Conservation (phyloP, 106 monocot species). For the Ottelia alismoides region DNA sequence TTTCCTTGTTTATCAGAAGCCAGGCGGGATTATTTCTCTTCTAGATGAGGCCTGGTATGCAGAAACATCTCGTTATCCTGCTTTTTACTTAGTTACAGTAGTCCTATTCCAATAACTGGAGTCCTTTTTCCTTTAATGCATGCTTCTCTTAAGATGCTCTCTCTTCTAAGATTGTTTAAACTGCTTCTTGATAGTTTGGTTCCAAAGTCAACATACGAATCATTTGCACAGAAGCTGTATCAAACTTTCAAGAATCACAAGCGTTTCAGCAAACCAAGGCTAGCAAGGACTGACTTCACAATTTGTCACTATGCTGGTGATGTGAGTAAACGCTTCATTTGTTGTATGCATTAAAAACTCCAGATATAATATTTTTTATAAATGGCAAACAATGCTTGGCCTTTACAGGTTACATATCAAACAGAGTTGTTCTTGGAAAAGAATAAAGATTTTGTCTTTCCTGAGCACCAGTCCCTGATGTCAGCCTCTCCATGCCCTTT, state of each 20-base stretch:
- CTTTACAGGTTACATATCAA: slow-evolving; percentile 66
- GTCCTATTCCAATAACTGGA: too few species aligned
- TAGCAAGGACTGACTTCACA: slow-evolving; percentile 67
- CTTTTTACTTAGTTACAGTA: too few species aligned
- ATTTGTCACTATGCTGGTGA: too few species aligned
- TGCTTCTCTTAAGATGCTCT: too few species aligned
- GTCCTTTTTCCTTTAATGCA: too few species aligned
- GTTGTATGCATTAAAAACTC: neutral
- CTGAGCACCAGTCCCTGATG: too few species aligned
- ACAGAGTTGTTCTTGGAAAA: too few species aligned
- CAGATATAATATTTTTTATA: neutral
- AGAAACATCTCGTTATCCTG: too few species aligned
- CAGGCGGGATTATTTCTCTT: slow-evolving; percentile 60
- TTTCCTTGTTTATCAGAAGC: slow-evolving; percentile 36
- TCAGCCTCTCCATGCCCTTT: too few species aligned
- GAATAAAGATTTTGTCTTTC: too few species aligned
- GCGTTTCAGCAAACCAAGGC: slow-evolving; percentile 64
- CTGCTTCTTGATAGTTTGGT: slow-evolving; percentile 29
- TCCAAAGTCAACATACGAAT: slow-evolving; percentile 63
- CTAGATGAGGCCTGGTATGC: slow-evolving; percentile 8
- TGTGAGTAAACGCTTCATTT: slow-evolving; percentile 15
- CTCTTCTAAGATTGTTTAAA: too few species aligned
- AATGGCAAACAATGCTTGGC: neutral
- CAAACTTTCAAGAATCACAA: slow-evolving; percentile 44
- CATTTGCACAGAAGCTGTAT: slow-evolving; percentile 53